Conservation (phyloP, 306 rosid genomes). For the Trichosanthes truncata region DNA sequence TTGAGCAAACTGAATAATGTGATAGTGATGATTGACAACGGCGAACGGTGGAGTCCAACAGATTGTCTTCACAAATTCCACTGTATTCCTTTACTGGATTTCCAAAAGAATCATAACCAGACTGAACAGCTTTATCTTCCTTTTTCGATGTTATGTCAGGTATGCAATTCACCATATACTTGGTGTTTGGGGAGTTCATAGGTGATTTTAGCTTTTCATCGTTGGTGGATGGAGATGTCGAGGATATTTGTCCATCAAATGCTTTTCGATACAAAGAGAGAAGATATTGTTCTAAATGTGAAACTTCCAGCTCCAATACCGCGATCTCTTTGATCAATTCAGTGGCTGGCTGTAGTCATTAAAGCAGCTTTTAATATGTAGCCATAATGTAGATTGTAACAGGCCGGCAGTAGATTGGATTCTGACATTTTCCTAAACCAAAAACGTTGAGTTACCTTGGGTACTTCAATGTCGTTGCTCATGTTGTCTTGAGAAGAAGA, state of each 20-base stretch:
- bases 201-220: slow-evolving; percentile 35
- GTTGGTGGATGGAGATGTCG: slow-evolving; percentile 45
- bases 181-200: slow-evolving; percentile 26
- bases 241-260: slow-evolving; percentile 60
- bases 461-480: slow-evolving; percentile 30
- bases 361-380: slow-evolving; percentile 7
- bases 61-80: slow-evolving; percentile 34
- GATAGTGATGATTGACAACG: slow-evolving; percentile 90
- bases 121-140: slow-evolving; percentile 36
- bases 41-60: slow-evolving; percentile 55
- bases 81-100: slow-evolving; percentile 24
- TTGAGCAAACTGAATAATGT: slow-evolving; percentile 35
- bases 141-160: slow-evolving; percentile 26
- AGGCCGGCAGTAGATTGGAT: neutral
- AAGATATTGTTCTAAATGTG: slow-evolving; percentile 90
- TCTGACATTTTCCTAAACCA: neutral
- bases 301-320: slow-evolving; percentile 77
- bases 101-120: slow-evolving; percentile 29
- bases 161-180: slow-evolving; percentile 24
- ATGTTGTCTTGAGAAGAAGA: slow-evolving; percentile 39
- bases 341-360: slow-evolving; percentile 66
- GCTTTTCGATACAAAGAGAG: slow-evolving; percentile 84
- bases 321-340: slow-evolving; percentile 91
- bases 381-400: neutral
- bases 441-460: slow-evolving; percentile 48